Percentiles rank a stretch among this genome's conserved stretches.
Evolutionary conservation across 495 filamentous ascomycete genomes (phyloP).

Genomic region (Podospora australis): DNA sequence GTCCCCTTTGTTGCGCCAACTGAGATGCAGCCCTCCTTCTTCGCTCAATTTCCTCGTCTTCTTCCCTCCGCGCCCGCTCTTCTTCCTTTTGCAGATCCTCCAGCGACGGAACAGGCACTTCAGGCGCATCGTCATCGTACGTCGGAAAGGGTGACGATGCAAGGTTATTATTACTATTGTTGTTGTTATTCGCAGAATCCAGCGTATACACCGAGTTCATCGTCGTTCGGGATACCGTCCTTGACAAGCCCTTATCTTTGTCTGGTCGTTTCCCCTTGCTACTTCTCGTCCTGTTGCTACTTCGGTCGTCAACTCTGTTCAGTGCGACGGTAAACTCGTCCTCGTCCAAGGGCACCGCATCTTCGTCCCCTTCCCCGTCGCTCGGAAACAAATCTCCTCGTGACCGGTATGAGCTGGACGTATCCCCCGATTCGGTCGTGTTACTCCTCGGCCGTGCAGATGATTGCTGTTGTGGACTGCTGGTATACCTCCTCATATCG

Average conservation of each 20-base stretch:
- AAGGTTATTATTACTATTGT: conserved; percentile 26
- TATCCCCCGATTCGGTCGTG: conserved; percentile 74
- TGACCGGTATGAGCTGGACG: conserved; percentile 85
- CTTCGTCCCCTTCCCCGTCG: conserved; percentile 79
- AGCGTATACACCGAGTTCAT: conserved; percentile 43
- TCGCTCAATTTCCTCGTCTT: conserved; percentile 62
- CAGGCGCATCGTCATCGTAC: conserved; percentile 21
- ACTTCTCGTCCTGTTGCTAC: conserved; percentile 58
- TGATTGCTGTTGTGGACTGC: conserved; percentile 41
- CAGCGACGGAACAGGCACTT: conserved; percentile 47
- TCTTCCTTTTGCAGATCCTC: conserved; percentile 75
- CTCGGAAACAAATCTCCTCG: conserved; percentile 90
- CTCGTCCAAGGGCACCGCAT: conserved; percentile 82
- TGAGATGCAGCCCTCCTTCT: conserved; percentile 66
- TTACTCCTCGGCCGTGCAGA: conserved; percentile 53
- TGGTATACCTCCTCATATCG: conserved; percentile 21
- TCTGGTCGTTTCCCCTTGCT: conserved; percentile 53
- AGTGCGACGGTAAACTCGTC: conserved; percentile 82
- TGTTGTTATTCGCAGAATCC: no score
- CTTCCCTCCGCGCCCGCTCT: conserved; percentile 55
- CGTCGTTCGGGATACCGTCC: conserved; percentile 46
- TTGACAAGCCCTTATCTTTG: conserved; percentile 40
- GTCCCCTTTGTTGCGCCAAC: conserved; percentile 63
- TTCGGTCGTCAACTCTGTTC: conserved; percentile 65
- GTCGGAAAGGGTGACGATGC: conserved; percentile 24